phyloP scores from a whole-genome alignment of 2,329 filamentous ascomycete species.

The Pseudopyricularia cyperi region DNA sequence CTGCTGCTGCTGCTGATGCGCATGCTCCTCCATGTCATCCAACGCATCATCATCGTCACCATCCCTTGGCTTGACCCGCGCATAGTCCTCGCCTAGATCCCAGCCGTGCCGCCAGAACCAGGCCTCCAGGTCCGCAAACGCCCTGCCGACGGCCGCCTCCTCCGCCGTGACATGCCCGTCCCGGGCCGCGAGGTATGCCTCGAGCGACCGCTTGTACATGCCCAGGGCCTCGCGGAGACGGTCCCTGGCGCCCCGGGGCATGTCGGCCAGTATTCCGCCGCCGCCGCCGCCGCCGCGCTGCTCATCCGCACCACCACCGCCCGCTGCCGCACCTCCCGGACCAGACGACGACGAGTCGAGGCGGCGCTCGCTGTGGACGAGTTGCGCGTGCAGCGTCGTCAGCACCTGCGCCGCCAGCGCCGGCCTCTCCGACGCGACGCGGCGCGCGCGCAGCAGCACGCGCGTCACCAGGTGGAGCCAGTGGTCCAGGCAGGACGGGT shows the following conservation, averaged over 20 bases:
- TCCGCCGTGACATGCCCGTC: slow-evolving; percentile 21
- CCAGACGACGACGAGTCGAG: slow-evolving; percentile 15
- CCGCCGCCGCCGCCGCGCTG: slow-evolving; percentile 3
- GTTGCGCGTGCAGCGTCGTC: slow-evolving; percentile 37
- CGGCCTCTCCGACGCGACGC: slow-evolving; percentile 28
- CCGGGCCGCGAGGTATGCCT: slow-evolving; percentile 28
- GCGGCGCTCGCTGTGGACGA: slow-evolving; percentile 36
- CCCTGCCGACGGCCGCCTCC: slow-evolving; percentile 29
- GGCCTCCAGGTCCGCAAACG: slow-evolving; percentile 35
- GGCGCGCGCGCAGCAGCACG: slow-evolving; percentile 36
- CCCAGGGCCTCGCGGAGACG: slow-evolving; percentile 33
- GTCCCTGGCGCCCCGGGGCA: slow-evolving; percentile 14
- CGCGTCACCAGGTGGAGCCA: slow-evolving; percentile 44
- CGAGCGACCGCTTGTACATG: slow-evolving; percentile 39
- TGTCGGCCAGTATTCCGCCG: slow-evolving; percentile 18
- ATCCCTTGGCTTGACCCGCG: slow-evolving; percentile 30
- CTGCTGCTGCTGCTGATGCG: neutral
- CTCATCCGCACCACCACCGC: neutral
- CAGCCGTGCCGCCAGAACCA: slow-evolving; percentile 36
- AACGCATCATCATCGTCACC: neutral
- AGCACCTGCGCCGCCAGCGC: slow-evolving; percentile 32
- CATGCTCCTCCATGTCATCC: slow-evolving; percentile 18
- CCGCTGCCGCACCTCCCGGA: slow-evolving; percentile 13
- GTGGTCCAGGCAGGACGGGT: slow-evolving; percentile 46
- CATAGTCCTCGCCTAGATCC: slow-evolving; percentile 38